Evolutionary conservation across 257 asterid species (phyloP).

Genomic region (Echium plantagineum): DNA sequence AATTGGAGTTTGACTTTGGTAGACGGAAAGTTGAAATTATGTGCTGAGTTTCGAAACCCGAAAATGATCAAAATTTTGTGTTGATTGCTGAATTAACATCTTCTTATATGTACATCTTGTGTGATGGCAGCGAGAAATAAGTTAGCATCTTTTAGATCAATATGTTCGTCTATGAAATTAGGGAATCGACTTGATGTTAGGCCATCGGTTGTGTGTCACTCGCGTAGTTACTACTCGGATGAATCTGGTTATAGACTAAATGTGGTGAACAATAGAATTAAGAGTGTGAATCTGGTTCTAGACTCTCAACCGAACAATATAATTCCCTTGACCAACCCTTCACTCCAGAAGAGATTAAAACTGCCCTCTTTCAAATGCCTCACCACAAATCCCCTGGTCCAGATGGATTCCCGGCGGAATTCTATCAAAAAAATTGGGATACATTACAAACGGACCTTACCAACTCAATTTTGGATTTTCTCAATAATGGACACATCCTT

Average conservation of each 20-base stretch:
- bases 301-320: too few relatives aligned
- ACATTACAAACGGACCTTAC: too few relatives aligned
- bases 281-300: too few relatives aligned
- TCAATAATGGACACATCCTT: too few relatives aligned
- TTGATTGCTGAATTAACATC: too few relatives aligned
- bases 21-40: constrained; percentile 3
- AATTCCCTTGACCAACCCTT: too few relatives aligned
- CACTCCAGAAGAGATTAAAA: too few relatives aligned
- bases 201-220: constrained; percentile 15
- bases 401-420: too few relatives aligned
- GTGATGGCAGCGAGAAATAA: constrained; percentile 31
- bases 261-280: constrained; percentile 18
- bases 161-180: constrained; percentile 7
- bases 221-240: constrained; percentile 19
- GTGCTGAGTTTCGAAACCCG: background rate
- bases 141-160: constrained; percentile 15
- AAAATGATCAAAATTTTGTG: background rate
- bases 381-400: too few relatives aligned
- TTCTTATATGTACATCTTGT: constrained; percentile 3
- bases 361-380: too few relatives aligned
- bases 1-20: constrained; percentile 10
- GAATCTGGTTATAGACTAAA: constrained; percentile 16
- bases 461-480: too few relatives aligned
- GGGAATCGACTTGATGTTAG: constrained; percentile 19
- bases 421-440: too few relatives aligned